Base-by-base conservation (phyloP, 345 rosid species). In the Citrus glauca region DNA sequence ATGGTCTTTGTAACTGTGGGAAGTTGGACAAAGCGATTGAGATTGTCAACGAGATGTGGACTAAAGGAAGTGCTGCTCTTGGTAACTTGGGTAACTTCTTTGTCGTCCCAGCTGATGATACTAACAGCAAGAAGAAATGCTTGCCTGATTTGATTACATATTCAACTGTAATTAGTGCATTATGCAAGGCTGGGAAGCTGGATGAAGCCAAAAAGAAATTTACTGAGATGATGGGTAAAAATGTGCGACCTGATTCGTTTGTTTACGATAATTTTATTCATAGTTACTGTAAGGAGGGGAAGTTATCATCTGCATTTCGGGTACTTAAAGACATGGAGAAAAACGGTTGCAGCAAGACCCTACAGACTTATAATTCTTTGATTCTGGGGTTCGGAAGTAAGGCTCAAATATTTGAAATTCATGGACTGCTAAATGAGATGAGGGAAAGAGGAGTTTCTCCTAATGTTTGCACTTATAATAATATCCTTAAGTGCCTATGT, bases 261-360 rank as follows among this genome's bases (percentile, higher is more conserved):
- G 80, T 90, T 72, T 96, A 88, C 67, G 90, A 96, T 84, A 85
- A 84, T 77, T 94, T 96, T 75, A 86, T 96, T 73, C 86, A 91
- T 69, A 83, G 84, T 84, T 93, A 86, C 86, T 96, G 98, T 86
- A 94, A 87, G 84, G 90, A 87, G 74, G 98, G 98, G 63, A 96
- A 94, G 85, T 7, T 96, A 85, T 89, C 98, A 57, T 94, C 98
- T 82, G 94, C 98, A 81, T 90, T 94, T 82, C 93, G 91, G 63
- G 93, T 96, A 78, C 99, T 96, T 57, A 94, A 94, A 83, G 98
- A 96, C 79, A 96, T 96, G 99, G 99, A 92, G 88, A 90, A 90
- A 84, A 91, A 81, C 72, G 94, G 98, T 67, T 96, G 93, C 81
- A 86, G 78, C 80, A 96, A 88, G 88, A 92, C 86, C 84, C 69